phyloP scores from a whole-genome alignment of 305 asterid species.

The Fraxinus floribunda region DNA sequence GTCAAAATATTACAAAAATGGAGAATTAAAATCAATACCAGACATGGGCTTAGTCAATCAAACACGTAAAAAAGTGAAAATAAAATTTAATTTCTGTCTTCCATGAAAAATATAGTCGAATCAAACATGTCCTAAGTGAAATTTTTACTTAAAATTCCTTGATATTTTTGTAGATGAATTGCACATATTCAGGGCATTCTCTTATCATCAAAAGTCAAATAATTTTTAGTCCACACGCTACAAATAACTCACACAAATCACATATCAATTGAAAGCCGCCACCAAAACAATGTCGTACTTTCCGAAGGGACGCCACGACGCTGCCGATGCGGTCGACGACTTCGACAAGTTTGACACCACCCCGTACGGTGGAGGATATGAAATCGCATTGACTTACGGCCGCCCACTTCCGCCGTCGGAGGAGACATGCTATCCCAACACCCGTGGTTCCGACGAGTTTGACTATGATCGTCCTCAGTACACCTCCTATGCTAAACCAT shows the following conservation, averaged over 20 bases:
- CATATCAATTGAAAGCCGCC: background rate
- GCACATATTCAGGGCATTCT: too few relatives aligned
- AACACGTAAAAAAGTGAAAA: too few relatives aligned
- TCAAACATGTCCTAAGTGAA: too few relatives aligned
- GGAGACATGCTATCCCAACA: slow-evolving; percentile 66
- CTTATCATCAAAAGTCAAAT: too few relatives aligned
- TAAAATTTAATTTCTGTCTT: too few relatives aligned
- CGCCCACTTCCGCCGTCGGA: slow-evolving; percentile 72
- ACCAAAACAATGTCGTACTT: slow-evolving; percentile 62
- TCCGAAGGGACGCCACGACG: slow-evolving; percentile 55
- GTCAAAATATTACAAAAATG: too few relatives aligned
- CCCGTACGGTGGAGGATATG: slow-evolving; percentile 85
- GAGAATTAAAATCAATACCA: too few relatives aligned
- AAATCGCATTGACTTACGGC: slow-evolving; percentile 62
- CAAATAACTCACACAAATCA: background rate
- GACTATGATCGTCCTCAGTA: slow-evolving; percentile 87
- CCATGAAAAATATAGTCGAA: too few relatives aligned
- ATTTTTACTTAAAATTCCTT: too few relatives aligned
- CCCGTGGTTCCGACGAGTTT: slow-evolving; percentile 48
- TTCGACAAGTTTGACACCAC: slow-evolving; percentile 75
- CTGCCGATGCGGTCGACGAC: slow-evolving; percentile 58
- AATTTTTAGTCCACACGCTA: background rate
- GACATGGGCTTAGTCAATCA: too few relatives aligned
- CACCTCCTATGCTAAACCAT: slow-evolving; percentile 69
- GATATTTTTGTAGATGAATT: too few relatives aligned